phyloP scores from a whole-genome alignment of 129 eudicot genomes.

The Escallonia herrerae region DNA sequence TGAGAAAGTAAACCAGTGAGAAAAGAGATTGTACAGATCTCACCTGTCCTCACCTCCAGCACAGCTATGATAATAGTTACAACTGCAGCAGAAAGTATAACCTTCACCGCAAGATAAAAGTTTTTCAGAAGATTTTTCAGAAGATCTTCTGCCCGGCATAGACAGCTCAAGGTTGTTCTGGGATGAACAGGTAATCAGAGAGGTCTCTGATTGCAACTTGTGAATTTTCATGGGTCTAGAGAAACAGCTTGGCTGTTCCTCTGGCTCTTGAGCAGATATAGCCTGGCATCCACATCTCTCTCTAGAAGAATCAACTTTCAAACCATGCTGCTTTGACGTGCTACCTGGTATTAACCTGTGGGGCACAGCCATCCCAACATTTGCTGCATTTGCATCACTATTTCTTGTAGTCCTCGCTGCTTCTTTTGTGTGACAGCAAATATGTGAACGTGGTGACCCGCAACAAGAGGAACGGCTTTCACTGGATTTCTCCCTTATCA shows the following conservation, averaged over 20 bases:
- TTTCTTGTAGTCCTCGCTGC: slow-evolving; percentile 53
- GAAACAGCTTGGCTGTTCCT: slow-evolving; percentile 45
- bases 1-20: background rate
- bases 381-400: slow-evolving; percentile 73
- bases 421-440: slow-evolving; percentile 37
- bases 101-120: slow-evolving; percentile 22
- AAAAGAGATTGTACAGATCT: background rate
- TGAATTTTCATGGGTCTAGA: slow-evolving; percentile 26
- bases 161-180: slow-evolving; percentile 31
- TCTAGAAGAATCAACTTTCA: slow-evolving; percentile 11
- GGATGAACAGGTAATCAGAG: slow-evolving; percentile 11
- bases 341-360: slow-evolving; percentile 14
- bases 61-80: slow-evolving; percentile 27
- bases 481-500: slow-evolving; percentile 26
- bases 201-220: slow-evolving; percentile 33
- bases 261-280: slow-evolving; percentile 28
- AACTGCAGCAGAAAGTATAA: slow-evolving; percentile 26
- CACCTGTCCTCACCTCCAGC: slow-evolving; percentile 35
- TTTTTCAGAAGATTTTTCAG: slow-evolving; percentile 25
- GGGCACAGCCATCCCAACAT: slow-evolving; percentile 21
- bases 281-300: slow-evolving; percentile 14
- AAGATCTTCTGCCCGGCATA: slow-evolving; percentile 21
- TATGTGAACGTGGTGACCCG: slow-evolving; percentile 37
- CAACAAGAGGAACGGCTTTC: slow-evolving; percentile 47
- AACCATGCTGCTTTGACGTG: background rate